A percentile compares a stretch with the other conserved stretches of the same genome.
Evolutionary conservation across 805 yeast genomes (phyloP).

Genomic region (Myxozyma udenii): DNA sequence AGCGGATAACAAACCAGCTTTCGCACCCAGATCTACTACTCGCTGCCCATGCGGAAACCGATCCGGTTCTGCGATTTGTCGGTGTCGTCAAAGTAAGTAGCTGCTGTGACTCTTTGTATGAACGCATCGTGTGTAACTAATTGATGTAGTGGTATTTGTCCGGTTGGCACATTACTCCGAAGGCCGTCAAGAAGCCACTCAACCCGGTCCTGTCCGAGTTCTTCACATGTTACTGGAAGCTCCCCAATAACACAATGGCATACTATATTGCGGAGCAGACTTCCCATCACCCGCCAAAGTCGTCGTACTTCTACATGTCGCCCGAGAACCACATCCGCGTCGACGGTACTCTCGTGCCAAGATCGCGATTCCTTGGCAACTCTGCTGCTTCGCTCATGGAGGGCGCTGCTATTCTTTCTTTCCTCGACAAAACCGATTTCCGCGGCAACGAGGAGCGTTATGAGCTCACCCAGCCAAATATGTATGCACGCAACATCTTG

Average conservation of each 20-base stretch:
- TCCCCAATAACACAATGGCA: constrained; percentile 65
- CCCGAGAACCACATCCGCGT: constrained; percentile 79
- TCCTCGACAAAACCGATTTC: constrained; percentile 56
- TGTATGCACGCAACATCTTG: constrained; percentile 89
- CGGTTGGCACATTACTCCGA: constrained; percentile 98
- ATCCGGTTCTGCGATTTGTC: constrained; percentile 66
- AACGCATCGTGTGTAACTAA: neutral
- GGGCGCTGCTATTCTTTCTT: constrained; percentile 70
- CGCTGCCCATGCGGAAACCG: constrained; percentile 59
- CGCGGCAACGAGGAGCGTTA: constrained; percentile 59
- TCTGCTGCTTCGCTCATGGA: constrained; percentile 98
- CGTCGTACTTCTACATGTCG: constrained; percentile 82
- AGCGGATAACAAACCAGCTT: constrained; percentile 84
- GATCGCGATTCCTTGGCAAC: constrained; percentile 85
- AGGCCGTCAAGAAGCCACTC: constrained; percentile 95
- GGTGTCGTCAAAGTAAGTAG: constrained; percentile 52
- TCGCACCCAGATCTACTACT: constrained; percentile 70
- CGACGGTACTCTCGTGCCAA: constrained; percentile 86
- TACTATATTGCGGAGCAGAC: constrained; percentile 92
- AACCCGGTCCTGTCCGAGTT: constrained; percentile 93
- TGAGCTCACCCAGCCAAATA: constrained; percentile 88
- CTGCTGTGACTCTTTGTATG: neutral
- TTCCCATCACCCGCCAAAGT: constrained; percentile 97
- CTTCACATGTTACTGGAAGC: constrained; percentile 89
- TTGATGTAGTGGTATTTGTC: constrained; percentile 72